These are phyloP conservation scores for Salvia rosmarinus DNA, from an alignment of 257 asterid species.

Conservation along the genomic window DNA sequence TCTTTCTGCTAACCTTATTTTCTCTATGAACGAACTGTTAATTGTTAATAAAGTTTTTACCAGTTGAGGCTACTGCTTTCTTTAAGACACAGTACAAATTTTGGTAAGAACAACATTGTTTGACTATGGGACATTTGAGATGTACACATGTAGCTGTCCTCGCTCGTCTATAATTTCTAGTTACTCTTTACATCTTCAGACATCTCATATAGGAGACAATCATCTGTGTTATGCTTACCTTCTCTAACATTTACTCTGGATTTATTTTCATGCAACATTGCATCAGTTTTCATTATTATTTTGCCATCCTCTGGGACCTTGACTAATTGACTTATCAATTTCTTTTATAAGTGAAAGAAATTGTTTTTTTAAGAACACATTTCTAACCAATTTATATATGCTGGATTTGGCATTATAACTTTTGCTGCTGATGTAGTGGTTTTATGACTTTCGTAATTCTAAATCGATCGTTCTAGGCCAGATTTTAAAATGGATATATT, in stretches of 20 bases:
- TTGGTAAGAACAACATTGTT: no score
- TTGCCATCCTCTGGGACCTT: background rate
- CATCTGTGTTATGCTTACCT: slow-evolving; percentile 9
- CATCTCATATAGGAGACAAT: background rate
- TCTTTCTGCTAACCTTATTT: background rate
- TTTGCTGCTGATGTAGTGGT: slow-evolving; percentile 9
- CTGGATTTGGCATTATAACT: slow-evolving; percentile 1
- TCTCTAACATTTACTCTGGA: slow-evolving; percentile 7
- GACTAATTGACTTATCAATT: background rate
- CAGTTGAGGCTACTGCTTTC: background rate
- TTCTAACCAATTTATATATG: background rate
- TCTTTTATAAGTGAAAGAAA: background rate
- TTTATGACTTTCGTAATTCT: slow-evolving; percentile 9
- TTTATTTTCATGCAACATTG: background rate
- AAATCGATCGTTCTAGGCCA: background rate
- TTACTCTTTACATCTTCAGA: slow-evolving; percentile 16
- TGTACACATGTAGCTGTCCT: background rate
- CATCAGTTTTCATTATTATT: background rate
- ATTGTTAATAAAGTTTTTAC: background rate
- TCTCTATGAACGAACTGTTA: background rate
- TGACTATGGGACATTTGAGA: no score
- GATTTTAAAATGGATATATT: background rate
- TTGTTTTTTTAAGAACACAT: background rate
- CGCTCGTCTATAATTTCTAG: background rate
- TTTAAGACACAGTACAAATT: background rate